phyloP scores from a whole-genome alignment of 2,329 filamentous ascomycete genomes.

The Fusarium domesticum region DNA sequence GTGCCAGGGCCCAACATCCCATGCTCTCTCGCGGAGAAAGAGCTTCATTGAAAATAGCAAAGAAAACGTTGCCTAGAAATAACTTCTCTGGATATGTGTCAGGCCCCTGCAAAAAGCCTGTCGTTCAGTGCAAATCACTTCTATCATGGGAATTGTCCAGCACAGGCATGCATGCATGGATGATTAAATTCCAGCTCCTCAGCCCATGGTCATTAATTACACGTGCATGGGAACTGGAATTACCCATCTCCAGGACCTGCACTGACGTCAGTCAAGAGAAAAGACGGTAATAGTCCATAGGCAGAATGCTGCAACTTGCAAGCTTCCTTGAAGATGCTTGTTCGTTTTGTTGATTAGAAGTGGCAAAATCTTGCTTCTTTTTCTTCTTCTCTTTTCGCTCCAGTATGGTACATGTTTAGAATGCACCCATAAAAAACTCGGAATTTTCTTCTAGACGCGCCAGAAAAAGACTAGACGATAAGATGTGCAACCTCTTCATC shows the following conservation, averaged over 20 bases:
- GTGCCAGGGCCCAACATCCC: not conserved
- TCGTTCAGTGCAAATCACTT: constrained; percentile 12
- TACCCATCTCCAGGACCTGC: constrained; percentile 5
- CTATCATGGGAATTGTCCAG: constrained; percentile 8
- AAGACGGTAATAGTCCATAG: too few relatives aligned
- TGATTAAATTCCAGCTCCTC: constrained; percentile 8
- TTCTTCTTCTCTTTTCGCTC: too few relatives aligned
- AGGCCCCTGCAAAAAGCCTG: constrained; percentile 1
- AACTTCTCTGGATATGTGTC: not conserved
- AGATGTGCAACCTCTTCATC: too few relatives aligned
- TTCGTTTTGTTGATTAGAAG: too few relatives aligned
- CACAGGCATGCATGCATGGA: constrained; percentile 9
- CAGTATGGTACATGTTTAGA: too few relatives aligned
- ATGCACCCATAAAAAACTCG: too few relatives aligned
- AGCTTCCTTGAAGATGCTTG: constrained; percentile 10
- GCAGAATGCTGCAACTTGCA: constrained; percentile 8
- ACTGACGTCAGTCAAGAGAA: constrained; percentile 24
- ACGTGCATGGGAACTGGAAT: not conserved
- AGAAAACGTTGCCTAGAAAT: not conserved
- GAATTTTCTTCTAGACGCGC: too few relatives aligned
- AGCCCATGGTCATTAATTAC: not conserved
- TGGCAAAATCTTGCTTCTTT: too few relatives aligned
- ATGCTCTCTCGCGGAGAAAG: not conserved
- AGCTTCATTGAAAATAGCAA: not conserved
- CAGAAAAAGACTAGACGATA: too few relatives aligned